Base-by-base conservation (phyloP, 352 stramenopile species). In the Blastocystis sp. region DNA sequence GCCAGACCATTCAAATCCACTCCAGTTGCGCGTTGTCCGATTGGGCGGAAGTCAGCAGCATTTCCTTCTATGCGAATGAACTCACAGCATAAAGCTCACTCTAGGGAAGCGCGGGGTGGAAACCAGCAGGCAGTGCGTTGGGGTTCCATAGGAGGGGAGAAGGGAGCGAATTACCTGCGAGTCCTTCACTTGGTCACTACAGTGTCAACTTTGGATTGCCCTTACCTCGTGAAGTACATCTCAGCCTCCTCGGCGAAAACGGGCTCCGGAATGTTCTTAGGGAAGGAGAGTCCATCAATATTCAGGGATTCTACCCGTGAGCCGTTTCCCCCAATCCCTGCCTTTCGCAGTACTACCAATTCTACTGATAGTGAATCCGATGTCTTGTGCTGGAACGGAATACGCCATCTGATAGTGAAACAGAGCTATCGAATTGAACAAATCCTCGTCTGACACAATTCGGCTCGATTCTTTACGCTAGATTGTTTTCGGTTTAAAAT, bases 231-330 rank as follows among this genome's bases (percentile, higher is more conserved):
- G 45, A 67, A 84, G 21, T 67, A 59, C 7, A 52, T 11, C 9
- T 17, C n/a, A 14, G n/a, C 56, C 23, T 43, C 74, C 14, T 66
- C 21, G 4, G 19, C 1, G 43, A 84, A 69, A 43, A 84, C 43
- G 1, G 56, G 52, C 17, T 67, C 4, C 10, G 74, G 74, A 67
- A 84, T 69, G 34, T 60, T 41, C 43, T 84, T 67, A 10, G 74
- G 74, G 21, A 70, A 84, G 14, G 38, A 14, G 34, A 84, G 28
- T 59, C 74, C 74, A 52, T 84, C 74, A 28, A 84, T 48, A 2
- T 41, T 28, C 9, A 84, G 52, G 5, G 40, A 38, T 53, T 67
- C 74, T 67, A 34, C 43, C 48, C 11, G 34, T n/a, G 19, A 67
- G 19, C 21, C 34, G 48, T 14, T 2, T 23, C 21, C 4, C 21